These are phyloP conservation scores for Zoysia matrella DNA, from an alignment of 202 grass and related monocot species.

Conservation along the genomic window DNA sequence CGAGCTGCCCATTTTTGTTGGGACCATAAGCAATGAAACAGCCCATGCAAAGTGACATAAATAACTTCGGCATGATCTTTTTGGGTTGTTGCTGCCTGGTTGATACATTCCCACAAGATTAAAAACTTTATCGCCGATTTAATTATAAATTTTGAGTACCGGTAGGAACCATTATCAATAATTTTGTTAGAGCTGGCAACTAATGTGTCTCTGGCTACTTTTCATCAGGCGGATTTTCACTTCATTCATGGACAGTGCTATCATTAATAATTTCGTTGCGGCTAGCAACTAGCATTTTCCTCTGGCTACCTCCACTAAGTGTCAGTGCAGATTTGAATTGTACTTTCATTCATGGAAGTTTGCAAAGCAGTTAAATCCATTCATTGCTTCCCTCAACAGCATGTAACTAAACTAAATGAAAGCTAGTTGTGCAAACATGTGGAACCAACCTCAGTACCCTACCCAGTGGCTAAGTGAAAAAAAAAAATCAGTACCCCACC, in stretches of 20 bases:
- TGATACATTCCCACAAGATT: constrained; percentile 22
- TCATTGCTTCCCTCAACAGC: neutral
- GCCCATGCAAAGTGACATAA: constrained; percentile 10
- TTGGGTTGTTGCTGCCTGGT: constrained; percentile 6
- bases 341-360: constrained; percentile 1
- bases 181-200: constrained; percentile 12
- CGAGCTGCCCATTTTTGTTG: constrained; percentile 13
- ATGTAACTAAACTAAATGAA: constrained; percentile 13
- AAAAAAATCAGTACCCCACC: neutral
- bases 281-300: neutral
- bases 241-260: too few species aligned
- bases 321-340: neutral
- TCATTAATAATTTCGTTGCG: too few species aligned
- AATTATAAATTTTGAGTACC: constrained; percentile 6
- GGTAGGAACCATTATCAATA: constrained; percentile 1
- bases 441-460: too few species aligned
- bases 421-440: neutral
- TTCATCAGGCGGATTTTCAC: too few species aligned
- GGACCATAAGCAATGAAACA: constrained; percentile 8
- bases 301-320: constrained; percentile 1
- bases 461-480: neutral
- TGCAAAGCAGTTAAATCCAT: neutral
- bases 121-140: constrained; percentile 1
- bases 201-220: neutral
- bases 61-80: constrained; percentile 16